Evolutionary conservation across 73 alveolate species (phyloP).

Genomic region (Breviolum minutum): DNA sequence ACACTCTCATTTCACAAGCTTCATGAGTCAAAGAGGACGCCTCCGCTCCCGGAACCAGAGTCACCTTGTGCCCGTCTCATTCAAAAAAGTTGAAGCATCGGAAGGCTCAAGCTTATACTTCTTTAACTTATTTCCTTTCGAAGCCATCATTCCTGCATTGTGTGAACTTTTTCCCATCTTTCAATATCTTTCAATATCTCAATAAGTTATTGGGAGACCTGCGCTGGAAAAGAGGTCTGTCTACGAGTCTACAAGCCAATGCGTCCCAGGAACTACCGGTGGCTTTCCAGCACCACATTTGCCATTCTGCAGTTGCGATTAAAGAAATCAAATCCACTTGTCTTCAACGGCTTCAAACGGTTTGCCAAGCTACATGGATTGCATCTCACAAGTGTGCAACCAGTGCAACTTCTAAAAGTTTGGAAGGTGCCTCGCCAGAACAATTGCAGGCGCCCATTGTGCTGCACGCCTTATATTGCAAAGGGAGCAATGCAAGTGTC

Average conservation of each 20-base stretch:
- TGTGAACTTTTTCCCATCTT: too few relatives aligned
- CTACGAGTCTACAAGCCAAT: not conserved
- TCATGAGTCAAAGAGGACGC: not conserved
- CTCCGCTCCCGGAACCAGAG: conserved; percentile 84
- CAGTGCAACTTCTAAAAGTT: not conserved
- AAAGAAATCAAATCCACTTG: not conserved
- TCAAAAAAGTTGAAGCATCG: too few relatives aligned
- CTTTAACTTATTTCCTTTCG: too few relatives aligned
- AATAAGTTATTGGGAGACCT: not conserved
- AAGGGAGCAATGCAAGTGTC: not conserved
- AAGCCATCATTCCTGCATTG: too few relatives aligned
- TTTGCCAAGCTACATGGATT: not conserved
- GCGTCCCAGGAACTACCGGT: conserved; percentile 80
- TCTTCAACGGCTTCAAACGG: not conserved
- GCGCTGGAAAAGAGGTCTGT: not conserved
- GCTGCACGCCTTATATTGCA: conserved; percentile 38
- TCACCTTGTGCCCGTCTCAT: not conserved
- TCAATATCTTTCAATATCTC: too few relatives aligned
- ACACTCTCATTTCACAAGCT: not conserved
- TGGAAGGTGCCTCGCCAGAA: conserved; percentile 50
- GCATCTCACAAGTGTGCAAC: not conserved
- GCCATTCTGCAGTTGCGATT: conserved; percentile 29
- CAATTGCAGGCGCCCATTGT: conserved; percentile 93
- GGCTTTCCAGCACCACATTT: conserved; percentile 76
- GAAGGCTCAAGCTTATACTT: too few relatives aligned